A percentile compares a stretch with the other conserved stretches of the same genome.
phyloP scores from a whole-genome alignment of 495 filamentous ascomycete species.

The Tuber borchii region DNA sequence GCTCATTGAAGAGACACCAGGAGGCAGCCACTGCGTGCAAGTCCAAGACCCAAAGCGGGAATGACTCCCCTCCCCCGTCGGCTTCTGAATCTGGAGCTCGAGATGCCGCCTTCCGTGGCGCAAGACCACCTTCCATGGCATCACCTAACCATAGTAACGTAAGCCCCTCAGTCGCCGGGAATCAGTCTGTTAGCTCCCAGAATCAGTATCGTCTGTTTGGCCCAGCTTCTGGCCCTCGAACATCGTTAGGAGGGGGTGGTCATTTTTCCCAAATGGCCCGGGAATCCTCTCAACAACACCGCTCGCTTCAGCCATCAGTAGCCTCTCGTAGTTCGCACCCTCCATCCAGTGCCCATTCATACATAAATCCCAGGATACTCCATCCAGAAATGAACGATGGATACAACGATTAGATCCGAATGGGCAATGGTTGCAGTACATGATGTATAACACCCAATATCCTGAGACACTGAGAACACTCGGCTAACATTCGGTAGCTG shows the following conservation, averaged over 20 bases:
- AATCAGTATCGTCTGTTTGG: neutral
- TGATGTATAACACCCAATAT: neutral
- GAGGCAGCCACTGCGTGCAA: constrained; percentile 17
- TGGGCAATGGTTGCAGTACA: neutral
- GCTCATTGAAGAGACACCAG: constrained; percentile 28
- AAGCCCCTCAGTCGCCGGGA: neutral
- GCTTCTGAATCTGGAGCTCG: neutral
- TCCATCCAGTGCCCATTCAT: neutral
- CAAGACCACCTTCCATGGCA: neutral
- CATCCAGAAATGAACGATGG: neutral
- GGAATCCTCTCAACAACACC: neutral
- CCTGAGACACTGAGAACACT: neutral
- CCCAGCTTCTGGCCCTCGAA: neutral
- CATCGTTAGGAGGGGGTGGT: neutral
- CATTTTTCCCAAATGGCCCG: neutral
- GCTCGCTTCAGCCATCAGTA: neutral
- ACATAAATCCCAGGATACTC: neutral
- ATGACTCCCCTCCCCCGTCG: neutral
- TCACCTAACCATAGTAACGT: neutral
- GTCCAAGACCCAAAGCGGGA: constrained; percentile 8
- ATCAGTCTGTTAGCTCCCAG: neutral
- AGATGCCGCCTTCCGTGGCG: neutral
- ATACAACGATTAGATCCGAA: neutral
- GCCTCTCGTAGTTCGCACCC: neutral
- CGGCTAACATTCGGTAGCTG: neutral